Percentiles rank a stretch among this genome's conserved stretches.
phyloP scores from a whole-genome alignment of 306 rosid genomes.

The Oxytropis ochrocephala region DNA sequence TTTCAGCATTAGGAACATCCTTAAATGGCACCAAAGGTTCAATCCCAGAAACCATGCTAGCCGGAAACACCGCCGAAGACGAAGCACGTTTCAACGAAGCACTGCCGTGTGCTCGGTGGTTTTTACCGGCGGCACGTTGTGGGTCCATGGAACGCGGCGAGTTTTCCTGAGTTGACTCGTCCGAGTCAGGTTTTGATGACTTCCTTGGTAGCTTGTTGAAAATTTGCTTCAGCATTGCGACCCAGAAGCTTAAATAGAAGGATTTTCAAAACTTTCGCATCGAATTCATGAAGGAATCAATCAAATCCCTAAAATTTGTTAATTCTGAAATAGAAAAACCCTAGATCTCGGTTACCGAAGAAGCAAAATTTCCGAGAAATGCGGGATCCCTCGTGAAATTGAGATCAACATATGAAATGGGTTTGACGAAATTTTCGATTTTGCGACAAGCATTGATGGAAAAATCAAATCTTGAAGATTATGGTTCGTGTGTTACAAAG shows the following conservation, averaged over 20 bases:
- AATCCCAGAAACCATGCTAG: slow-evolving; percentile 40
- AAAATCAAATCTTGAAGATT: slow-evolving; percentile 40
- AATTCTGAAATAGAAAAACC: slow-evolving; percentile 30
- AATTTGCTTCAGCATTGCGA: slow-evolving; percentile 74
- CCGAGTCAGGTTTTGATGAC: slow-evolving; percentile 47
- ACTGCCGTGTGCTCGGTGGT: slow-evolving; percentile 27
- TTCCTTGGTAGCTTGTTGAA: slow-evolving; percentile 72
- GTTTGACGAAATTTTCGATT: slow-evolving; percentile 21
- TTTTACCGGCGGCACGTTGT: slow-evolving; percentile 27
- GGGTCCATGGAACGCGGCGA: slow-evolving; percentile 21
- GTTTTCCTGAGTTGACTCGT: slow-evolving; percentile 28
- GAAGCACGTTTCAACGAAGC: slow-evolving; percentile 50
- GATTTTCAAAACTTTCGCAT: slow-evolving; percentile 23
- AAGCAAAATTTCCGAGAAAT: background rate
- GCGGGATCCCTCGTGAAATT: slow-evolving; percentile 25
- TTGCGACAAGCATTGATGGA: slow-evolving; percentile 20
- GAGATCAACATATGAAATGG: slow-evolving; percentile 26
- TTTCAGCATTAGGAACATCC: slow-evolving; percentile 38
- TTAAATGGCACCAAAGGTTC: slow-evolving; percentile 42
- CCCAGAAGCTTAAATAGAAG: slow-evolving; percentile 19
- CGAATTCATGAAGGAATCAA: slow-evolving; percentile 30
- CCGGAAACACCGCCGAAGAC: slow-evolving; percentile 55
- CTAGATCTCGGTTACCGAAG: slow-evolving; percentile 41
- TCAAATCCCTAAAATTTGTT: background rate
- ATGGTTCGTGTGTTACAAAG: background rate